Percentiles rank a stretch among this genome's conserved stretches.
phyloP scores from a whole-genome alignment of 495 filamentous ascomycete species.

The Clavariopsis aquatica region DNA sequence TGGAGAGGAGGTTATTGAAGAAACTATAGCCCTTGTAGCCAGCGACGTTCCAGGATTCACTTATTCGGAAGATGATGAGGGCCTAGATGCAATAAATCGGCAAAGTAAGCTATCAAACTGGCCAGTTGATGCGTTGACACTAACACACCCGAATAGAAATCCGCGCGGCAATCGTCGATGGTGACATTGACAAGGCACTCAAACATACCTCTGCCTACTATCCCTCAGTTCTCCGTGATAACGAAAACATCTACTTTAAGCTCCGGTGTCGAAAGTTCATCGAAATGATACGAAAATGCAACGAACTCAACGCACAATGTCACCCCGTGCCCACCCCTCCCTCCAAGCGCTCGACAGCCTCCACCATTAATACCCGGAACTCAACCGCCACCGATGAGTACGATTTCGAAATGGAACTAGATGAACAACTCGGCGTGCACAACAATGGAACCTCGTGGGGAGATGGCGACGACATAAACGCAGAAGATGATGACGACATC shows the following conservation, averaged over 20 bases:
- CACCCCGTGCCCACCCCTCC: conserved; percentile 32
- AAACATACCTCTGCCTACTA: conserved; percentile 79
- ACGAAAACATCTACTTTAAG: conserved; percentile 87
- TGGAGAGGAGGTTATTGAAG: conserved; percentile 74
- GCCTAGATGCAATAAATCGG: conserved; percentile 81
- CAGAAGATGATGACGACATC: conserved; percentile 27
- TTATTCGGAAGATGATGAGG: conserved; percentile 76
- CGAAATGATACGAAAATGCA: conserved; percentile 87
- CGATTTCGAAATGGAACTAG: conserved; percentile 73
- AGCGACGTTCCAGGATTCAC: conserved; percentile 53
- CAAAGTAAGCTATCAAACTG: conserved; percentile 63
- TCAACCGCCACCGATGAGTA: conserved; percentile 38
- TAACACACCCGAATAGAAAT: conserved; percentile 63
- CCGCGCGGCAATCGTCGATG: conserved; percentile 83
- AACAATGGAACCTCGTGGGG: conserved; percentile 38
- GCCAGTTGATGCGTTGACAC: not conserved
- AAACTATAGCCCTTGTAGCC: conserved; percentile 58
- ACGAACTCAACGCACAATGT: conserved; percentile 52
- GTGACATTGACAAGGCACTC: conserved; percentile 88
- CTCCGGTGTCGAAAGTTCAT: conserved; percentile 89
- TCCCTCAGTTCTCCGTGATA: conserved; percentile 76
- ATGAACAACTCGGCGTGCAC: conserved; percentile 55
- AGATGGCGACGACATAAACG: conserved; percentile 51
- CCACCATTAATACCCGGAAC: conserved; percentile 38
- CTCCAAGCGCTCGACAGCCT: conserved; percentile 43